These are phyloP conservation scores for Pyronema omphalodes DNA, from an alignment of 495 filamentous ascomycete genomes.

Conservation along the genomic window DNA sequence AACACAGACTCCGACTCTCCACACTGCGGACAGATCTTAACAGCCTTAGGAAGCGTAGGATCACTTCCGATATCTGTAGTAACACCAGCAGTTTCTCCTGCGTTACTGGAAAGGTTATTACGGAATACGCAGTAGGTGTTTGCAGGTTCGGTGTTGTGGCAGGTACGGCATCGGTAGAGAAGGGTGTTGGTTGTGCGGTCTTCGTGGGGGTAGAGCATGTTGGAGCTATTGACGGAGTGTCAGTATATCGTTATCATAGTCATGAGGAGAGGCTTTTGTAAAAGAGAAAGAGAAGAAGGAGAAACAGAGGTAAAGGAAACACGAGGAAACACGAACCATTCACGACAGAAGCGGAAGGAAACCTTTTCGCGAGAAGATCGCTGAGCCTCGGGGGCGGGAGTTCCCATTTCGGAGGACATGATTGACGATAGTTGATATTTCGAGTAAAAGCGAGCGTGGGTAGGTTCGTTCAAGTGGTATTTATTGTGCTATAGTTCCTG, in stretches of 20 bases:
- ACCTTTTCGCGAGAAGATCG: slow-evolving; percentile 27
- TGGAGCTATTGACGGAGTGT: slow-evolving; percentile 41
- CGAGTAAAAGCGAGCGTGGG: background rate
- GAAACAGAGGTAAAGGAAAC: background rate
- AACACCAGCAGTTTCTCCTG: slow-evolving; percentile 89
- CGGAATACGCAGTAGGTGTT: slow-evolving; percentile 74
- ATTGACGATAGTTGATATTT: background rate
- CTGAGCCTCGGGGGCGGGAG: slow-evolving; percentile 15
- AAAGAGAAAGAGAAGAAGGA: background rate
- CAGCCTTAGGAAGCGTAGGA: slow-evolving; percentile 80
- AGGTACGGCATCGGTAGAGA: slow-evolving; percentile 74
- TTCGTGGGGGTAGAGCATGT: slow-evolving; percentile 94
- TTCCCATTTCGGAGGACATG: slow-evolving; percentile 20
- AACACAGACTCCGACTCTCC: slow-evolving; percentile 76
- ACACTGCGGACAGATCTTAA: slow-evolving; percentile 67
- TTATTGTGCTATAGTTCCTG: background rate
- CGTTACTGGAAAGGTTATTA: slow-evolving; percentile 71
- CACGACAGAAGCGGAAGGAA: slow-evolving; percentile 89
- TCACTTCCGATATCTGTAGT: slow-evolving; percentile 91
- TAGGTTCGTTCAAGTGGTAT: background rate
- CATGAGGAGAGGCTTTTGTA: background rate
- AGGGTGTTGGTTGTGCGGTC: slow-evolving; percentile 38
- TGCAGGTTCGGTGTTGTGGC: slow-evolving; percentile 73
- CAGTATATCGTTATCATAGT: background rate
- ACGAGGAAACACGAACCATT: slow-evolving; percentile 42